phyloP scores from a whole-genome alignment of 2,329 filamentous ascomycete genomes.

The Colletotrichum eleusines region DNA sequence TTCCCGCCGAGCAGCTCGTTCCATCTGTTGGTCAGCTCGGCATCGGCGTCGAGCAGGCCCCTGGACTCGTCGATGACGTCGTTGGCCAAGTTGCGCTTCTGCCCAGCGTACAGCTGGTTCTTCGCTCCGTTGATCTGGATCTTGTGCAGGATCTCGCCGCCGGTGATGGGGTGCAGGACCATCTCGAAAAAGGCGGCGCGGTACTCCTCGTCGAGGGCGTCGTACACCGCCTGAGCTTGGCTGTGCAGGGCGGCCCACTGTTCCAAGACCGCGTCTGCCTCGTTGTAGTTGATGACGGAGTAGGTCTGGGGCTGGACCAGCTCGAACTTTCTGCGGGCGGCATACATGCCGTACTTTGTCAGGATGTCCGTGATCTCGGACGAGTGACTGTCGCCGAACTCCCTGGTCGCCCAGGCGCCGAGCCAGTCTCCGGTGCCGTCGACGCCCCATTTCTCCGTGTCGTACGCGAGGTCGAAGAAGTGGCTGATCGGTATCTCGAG shows the following conservation, averaged over 20 bases:
- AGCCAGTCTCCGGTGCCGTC: constrained; percentile 69
- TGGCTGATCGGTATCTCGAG: constrained; percentile 74
- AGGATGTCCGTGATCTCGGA: constrained; percentile 62
- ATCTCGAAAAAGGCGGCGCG: constrained; percentile 72
- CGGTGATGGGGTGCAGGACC: constrained; percentile 67
- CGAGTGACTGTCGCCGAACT: constrained; percentile 65
- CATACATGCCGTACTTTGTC: constrained; percentile 58
- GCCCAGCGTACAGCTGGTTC: constrained; percentile 59
- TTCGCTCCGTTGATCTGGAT: constrained; percentile 60
- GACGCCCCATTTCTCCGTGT: constrained; percentile 67
- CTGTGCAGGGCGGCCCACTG: constrained; percentile 64
- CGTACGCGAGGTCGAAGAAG: constrained; percentile 77
- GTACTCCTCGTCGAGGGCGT: constrained; percentile 60
- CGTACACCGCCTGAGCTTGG: constrained; percentile 68
- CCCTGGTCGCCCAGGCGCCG: constrained; percentile 66
- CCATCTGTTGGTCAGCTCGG: constrained; percentile 67
- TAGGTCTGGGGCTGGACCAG: constrained; percentile 55
- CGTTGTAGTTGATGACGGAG: constrained; percentile 68
- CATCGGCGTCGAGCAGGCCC: constrained; percentile 67
- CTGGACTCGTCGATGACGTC: constrained; percentile 64
- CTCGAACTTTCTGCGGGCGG: constrained; percentile 53
- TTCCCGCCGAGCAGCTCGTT: constrained; percentile 70
- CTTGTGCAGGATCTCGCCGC: constrained; percentile 64
- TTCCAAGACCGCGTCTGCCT: constrained; percentile 64
- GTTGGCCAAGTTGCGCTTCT: constrained; percentile 62